phyloP scores from a whole-genome alignment of 1,284 basidiomycete genomes.

The Sanghuangporus baumii region DNA sequence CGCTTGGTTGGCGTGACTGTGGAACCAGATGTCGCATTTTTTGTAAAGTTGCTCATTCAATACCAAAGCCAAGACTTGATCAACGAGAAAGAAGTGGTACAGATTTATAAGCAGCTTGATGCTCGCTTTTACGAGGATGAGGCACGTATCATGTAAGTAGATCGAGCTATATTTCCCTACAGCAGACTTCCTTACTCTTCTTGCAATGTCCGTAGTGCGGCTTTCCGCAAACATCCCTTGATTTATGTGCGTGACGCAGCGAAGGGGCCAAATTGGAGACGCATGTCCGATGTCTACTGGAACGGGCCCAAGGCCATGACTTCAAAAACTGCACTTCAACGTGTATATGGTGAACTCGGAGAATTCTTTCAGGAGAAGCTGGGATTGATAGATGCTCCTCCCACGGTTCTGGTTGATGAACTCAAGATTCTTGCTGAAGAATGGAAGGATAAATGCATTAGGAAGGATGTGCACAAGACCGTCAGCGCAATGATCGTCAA shows the following conservation, averaged over 20 bases:
- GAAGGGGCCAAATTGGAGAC: conserved; percentile 10
- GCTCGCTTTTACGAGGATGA: conserved; percentile 20
- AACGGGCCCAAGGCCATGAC: conserved; percentile 17
- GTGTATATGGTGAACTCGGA: conserved; percentile 9
- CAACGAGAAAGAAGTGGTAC: conserved; percentile 4
- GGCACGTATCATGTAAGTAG: conserved; percentile 14
- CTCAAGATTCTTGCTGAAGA: conserved; percentile 4
- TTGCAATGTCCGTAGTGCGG: neutral
- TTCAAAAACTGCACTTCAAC: conserved; percentile 10
- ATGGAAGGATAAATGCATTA: neutral
- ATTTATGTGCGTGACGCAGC: neutral
- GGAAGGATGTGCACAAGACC: neutral
- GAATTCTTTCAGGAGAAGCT: conserved; percentile 20
- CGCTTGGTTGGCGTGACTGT: conserved; percentile 16
- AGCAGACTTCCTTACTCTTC: neutral
- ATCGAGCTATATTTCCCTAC: neutral
- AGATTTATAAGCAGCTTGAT: conserved; percentile 20
- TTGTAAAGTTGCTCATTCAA: conserved; percentile 17
- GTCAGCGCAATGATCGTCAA: neutral
- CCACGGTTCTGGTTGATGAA: conserved; percentile 18
- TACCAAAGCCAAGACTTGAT: conserved; percentile 6
- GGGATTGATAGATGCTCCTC: conserved; percentile 16
- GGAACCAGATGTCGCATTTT: conserved; percentile 16
- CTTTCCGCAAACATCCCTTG: neutral
- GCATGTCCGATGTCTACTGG: neutral